phyloP scores from a whole-genome alignment of 495 filamentous ascomycete genomes.

The Penicillium steckii region DNA sequence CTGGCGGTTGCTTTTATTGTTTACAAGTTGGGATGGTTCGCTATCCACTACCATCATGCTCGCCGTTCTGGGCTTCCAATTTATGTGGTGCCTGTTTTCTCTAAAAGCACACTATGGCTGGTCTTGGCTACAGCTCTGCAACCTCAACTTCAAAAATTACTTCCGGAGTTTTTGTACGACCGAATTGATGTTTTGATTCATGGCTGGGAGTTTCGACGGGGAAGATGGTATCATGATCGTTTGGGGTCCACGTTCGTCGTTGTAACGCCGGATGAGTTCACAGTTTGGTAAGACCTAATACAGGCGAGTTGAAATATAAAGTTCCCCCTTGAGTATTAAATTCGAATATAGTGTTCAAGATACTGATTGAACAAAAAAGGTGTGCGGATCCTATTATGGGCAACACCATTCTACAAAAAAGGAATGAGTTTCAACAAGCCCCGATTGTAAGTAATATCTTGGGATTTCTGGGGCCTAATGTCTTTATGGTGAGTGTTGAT shows the following conservation, averaged over 20 bases:
- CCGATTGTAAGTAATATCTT: conserved; percentile 21
- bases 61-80: conserved; percentile 66
- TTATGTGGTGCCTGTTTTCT: conserved; percentile 54
- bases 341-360: not conserved
- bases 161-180: conserved; percentile 18
- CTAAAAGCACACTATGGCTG: conserved; percentile 18
- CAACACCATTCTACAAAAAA: conserved; percentile 21
- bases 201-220: conserved; percentile 32
- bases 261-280: conserved; percentile 22
- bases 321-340: not conserved
- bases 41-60: not conserved
- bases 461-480: conserved; percentile 29
- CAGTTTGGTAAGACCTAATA: conserved; percentile 17
- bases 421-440: conserved; percentile 29
- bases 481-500: conserved; percentile 22
- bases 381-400: conserved; percentile 20
- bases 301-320: not conserved
- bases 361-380: conserved; percentile 2
- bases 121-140: conserved; percentile 20
- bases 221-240: conserved; percentile 11
- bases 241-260: conserved; percentile 24
- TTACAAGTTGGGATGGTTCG: not conserved
- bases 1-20: not conserved
- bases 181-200: conserved; percentile 17
- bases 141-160: conserved; percentile 15